Conservation (phyloP, 768 basidiomycete genomes). For the Xerocomus brunneocitrinus region DNA sequence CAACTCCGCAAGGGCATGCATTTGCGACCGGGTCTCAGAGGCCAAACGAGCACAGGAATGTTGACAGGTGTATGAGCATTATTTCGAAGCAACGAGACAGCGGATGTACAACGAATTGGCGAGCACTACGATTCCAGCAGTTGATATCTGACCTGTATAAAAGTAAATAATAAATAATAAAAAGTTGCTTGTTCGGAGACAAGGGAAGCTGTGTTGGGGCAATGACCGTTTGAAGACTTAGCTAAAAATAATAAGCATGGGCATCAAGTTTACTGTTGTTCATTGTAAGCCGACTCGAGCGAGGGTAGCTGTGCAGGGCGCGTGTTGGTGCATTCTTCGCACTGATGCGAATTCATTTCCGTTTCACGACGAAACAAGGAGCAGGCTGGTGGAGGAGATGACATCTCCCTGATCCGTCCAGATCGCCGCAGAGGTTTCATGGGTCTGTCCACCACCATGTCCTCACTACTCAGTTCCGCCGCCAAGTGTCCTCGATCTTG, state of each 20-base stretch:
- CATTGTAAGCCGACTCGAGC: slow-evolving; percentile 21
- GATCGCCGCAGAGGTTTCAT: slow-evolving; percentile 36
- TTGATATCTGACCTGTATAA: slow-evolving; percentile 19
- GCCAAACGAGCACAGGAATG: slow-evolving; percentile 11
- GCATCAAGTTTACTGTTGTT: slow-evolving; percentile 20
- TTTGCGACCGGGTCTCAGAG: slow-evolving; percentile 29
- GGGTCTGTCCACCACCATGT: slow-evolving; percentile 30
- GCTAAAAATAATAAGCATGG: slow-evolving; percentile 19
- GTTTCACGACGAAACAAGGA: slow-evolving; percentile 25
- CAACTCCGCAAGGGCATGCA: slow-evolving; percentile 23
- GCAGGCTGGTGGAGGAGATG: slow-evolving; percentile 22
- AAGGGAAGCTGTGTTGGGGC: slow-evolving; percentile 13
- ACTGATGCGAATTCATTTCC: slow-evolving; percentile 33
- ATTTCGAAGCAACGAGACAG: slow-evolving; percentile 19
- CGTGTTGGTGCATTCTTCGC: slow-evolving; percentile 18
- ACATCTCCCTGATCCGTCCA: slow-evolving; percentile 25
- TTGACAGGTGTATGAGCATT: slow-evolving; percentile 25
- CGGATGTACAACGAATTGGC: slow-evolving; percentile 25
- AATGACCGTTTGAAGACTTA: slow-evolving; percentile 18
- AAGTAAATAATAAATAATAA: not conserved
- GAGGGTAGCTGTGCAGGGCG: slow-evolving; percentile 15
- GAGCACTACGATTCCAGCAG: slow-evolving; percentile 21
- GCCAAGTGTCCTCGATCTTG: slow-evolving; percentile 22
- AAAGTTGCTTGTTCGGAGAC: slow-evolving; percentile 18
- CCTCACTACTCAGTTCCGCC: slow-evolving; percentile 25